A percentile compares a stretch with the other conserved stretches of the same genome.
phyloP scores from a whole-genome alignment of 306 rosid species.

The Acacia confusa region DNA sequence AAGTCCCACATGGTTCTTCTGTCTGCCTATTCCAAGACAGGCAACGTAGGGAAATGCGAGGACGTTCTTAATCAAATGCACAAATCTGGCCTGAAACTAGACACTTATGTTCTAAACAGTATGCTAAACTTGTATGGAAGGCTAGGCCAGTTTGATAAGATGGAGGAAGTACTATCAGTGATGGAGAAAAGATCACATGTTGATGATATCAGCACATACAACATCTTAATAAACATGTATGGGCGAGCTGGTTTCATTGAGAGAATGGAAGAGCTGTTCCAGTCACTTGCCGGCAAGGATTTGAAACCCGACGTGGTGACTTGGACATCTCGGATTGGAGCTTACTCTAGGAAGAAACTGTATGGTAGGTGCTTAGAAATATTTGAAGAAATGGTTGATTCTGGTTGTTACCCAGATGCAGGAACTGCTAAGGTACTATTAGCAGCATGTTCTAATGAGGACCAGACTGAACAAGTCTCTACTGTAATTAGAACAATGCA shows the following conservation, averaged over 20 bases:
- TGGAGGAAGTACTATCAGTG: constrained; percentile 71
- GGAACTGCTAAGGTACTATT: constrained; percentile 89
- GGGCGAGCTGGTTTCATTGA: constrained; percentile 82
- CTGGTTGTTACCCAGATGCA: constrained; percentile 90
- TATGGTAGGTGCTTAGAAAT: constrained; percentile 74
- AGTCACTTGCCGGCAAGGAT: constrained; percentile 49
- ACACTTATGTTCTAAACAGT: constrained; percentile 79
- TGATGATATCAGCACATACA: constrained; percentile 79
- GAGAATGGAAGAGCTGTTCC: constrained; percentile 72
- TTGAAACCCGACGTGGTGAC: constrained; percentile 88
- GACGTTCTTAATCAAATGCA: constrained; percentile 72
- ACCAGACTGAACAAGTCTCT: constrained; percentile 78
- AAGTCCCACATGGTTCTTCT: constrained; percentile 94
- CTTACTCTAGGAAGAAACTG: constrained; percentile 80
- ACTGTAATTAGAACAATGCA: constrained; percentile 79
- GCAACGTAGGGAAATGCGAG: constrained; percentile 75
- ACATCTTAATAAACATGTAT: constrained; percentile 73
- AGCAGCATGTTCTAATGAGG: constrained; percentile 73
- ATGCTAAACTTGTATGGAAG: constrained; percentile 86
- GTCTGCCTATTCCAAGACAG: constrained; percentile 70
- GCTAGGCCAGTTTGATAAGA: constrained; percentile 68
- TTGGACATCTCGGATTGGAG: constrained; percentile 93
- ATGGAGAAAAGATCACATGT: constrained; percentile 65
- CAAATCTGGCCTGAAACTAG: constrained; percentile 68
- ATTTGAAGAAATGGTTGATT: constrained; percentile 90